Conservation (phyloP, 768 basidiomycete genomes). For the Tephrocybe sp. region DNA sequence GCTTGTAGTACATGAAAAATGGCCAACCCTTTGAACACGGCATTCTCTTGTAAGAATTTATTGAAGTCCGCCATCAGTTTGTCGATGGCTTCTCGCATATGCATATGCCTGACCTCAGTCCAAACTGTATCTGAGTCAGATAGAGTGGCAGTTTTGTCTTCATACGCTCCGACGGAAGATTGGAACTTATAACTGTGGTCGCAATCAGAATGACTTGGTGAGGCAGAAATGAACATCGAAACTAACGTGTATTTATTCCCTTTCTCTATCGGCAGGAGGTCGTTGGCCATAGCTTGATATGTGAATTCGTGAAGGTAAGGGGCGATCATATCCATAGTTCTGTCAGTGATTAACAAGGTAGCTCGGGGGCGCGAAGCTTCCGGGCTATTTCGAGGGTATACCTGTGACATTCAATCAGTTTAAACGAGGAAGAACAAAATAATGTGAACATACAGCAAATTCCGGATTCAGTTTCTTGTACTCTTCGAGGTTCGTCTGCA, state of each 20-base stretch:
- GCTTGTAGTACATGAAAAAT: background rate
- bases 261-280: conserved; percentile 85
- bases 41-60: conserved; percentile 90
- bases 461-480: conserved; percentile 84
- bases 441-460: conserved; percentile 68
- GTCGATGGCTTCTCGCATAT: conserved; percentile 98
- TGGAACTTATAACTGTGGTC: conserved; percentile 84
- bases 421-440: background rate
- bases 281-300: conserved; percentile 98
- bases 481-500: conserved; percentile 84
- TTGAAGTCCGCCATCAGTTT: conserved; percentile 97
- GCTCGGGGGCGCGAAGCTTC: conserved; percentile 68
- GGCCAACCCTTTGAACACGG: conserved; percentile 86
- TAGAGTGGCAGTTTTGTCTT: conserved; percentile 87
- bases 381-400: conserved; percentile 29
- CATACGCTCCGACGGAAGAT: conserved; percentile 79
- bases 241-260: conserved; percentile 86
- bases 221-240: conserved; percentile 1
- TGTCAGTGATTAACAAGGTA: conserved; percentile 89
- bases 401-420: conserved; percentile 35
- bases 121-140: conserved; percentile 88
- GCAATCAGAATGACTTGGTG: background rate
- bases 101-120: conserved; percentile 93
- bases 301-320: conserved; percentile 97
- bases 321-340: conserved; percentile 91